Conservation (phyloP, 768 basidiomycete species). For the Kwoniella botswanensis region DNA sequence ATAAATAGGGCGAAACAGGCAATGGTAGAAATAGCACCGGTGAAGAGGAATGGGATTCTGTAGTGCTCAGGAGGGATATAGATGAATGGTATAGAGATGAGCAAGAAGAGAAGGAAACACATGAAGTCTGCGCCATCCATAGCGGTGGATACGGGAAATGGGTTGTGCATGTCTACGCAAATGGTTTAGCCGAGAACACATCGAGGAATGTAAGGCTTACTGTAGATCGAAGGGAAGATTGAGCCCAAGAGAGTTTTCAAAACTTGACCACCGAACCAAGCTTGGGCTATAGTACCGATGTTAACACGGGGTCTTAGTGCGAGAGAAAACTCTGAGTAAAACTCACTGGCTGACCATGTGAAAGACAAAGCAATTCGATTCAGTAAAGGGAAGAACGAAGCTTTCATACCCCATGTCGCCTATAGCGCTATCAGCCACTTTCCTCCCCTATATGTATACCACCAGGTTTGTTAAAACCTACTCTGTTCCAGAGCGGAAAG, state of each 20-base stretch:
- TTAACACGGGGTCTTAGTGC: no score
- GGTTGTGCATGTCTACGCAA: slow-evolving; percentile 44
- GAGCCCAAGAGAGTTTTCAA: slow-evolving; percentile 22
- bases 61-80: slow-evolving; percentile 48
- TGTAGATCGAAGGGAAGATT: slow-evolving; percentile 24
- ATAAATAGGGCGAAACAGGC: slow-evolving; percentile 39
- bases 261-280: slow-evolving; percentile 28
- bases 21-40: slow-evolving; percentile 34
- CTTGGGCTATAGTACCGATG: slow-evolving; percentile 40
- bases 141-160: slow-evolving; percentile 32
- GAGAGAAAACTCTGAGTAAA: no score
- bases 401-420: slow-evolving; percentile 41
- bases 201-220: slow-evolving; percentile 28
- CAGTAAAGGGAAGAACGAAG: slow-evolving; percentile 29
- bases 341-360: slow-evolving; percentile 25
- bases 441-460: no score
- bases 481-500: slow-evolving; percentile 51
- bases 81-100: slow-evolving; percentile 39
- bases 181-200: background rate
- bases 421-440: background rate
- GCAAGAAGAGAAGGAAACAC: slow-evolving; percentile 43
- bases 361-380: slow-evolving; percentile 27
- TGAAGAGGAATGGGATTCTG: slow-evolving; percentile 42
- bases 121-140: slow-evolving; percentile 48
- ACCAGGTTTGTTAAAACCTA: no score